Conservation (phyloP, 305 asterid genomes). For the Nicotiana rustica region DNA sequence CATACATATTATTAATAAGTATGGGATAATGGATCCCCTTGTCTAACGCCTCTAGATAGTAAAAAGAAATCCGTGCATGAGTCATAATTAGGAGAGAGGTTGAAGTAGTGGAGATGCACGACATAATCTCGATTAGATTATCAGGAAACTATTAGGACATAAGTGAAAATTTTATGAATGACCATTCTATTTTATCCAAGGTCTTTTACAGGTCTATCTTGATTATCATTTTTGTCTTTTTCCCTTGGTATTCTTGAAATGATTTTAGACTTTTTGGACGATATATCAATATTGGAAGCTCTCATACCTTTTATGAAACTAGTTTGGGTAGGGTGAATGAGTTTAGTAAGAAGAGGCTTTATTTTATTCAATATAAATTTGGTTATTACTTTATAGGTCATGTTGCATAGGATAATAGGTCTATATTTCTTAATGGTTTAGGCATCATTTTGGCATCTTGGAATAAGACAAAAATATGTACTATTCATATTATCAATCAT, state of each 20-base stretch:
- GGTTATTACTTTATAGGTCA: neutral
- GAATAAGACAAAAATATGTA: neutral
- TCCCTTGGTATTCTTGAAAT: no score
- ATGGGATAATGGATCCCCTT: no score
- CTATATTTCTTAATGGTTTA: neutral
- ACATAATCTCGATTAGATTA: no score
- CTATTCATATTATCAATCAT: neutral
- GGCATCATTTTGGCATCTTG: neutral
- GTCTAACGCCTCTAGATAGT: no score
- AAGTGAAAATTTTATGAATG: neutral
- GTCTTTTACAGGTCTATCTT: neutral
- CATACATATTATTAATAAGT: no score
- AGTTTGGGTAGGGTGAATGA: neutral
- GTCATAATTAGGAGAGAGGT: no score
- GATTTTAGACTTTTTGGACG: neutral
- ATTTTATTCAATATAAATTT: neutral
- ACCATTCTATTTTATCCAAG: neutral
- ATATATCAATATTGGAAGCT: neutral
- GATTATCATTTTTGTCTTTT: neutral
- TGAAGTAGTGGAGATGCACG: no score
- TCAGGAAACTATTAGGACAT: no score
- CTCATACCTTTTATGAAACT: neutral
- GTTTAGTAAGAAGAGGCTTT: neutral
- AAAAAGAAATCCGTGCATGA: no score
- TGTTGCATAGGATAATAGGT: neutral